Evolutionary conservation across 352 stramenopile species (phyloP), one percentile per base, ranked within the genome.

Genomic region (Pythium sukuiense): DNA sequence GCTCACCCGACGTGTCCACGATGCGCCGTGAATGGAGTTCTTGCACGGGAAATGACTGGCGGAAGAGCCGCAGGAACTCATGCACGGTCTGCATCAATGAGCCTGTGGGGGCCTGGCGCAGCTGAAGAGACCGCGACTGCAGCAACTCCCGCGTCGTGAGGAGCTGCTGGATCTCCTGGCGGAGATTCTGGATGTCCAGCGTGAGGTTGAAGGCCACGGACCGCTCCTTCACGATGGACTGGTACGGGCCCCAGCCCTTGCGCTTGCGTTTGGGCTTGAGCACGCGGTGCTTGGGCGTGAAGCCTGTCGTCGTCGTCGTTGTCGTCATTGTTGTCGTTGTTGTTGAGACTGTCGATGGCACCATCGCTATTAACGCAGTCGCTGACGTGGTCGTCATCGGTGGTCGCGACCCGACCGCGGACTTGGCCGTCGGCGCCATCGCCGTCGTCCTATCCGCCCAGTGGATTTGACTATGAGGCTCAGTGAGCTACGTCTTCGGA

Each of bases 201-300:
- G 63, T 81, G 16, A 83, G 65, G 50, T 81, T 83, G 59, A 83
- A 81, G 39, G 72, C 73, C n/a, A 79, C 61, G 7, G 72, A 74
- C 6, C 75, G 67, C 58, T 82, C 71, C 45, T 73, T 76, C 41
- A 67, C 14, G 13, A 79, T 62, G 26, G 71, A 79, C 43, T 71
- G 62, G 61, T 67, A 81, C 13, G 71, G 74, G 0, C 71, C 74
- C 64, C 68, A 81, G 20, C 71, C 73, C 29, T 71, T 61, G 64
- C 64, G 64, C 20, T 65, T 61, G 39, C 64, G 64, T 18, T 61
- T 65, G 49, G 27, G 24, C 20, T 60, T 59, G 26, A 37, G 46
- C 18, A 56, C 32, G 35, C 56, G 62, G 24, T 61, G 54, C 16
- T 35, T 16, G 33, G 43, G 32, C 9, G 26, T 41, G 37, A 55